Evolutionary conservation across 2,329 filamentous ascomycete species (phyloP).

Genomic region (Fusarium pseudonygamai): DNA sequence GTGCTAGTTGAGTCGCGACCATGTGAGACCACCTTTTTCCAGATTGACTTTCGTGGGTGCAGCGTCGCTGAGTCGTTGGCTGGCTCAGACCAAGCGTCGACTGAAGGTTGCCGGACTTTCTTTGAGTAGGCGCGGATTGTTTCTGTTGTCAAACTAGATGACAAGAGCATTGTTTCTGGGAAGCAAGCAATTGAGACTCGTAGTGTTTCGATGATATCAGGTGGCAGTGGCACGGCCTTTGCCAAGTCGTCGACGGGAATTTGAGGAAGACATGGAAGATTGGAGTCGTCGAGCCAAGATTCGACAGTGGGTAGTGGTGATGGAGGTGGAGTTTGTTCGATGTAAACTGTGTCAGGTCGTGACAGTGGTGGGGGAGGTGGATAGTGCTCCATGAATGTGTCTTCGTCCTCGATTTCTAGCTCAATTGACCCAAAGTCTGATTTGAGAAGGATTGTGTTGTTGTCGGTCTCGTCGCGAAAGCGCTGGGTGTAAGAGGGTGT

Average conservation of each 20-base stretch:
- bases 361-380: constrained; percentile 9
- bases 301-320: constrained; percentile 50
- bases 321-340: constrained; percentile 47
- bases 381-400: constrained; percentile 17
- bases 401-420: constrained; percentile 35
- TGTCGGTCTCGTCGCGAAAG: constrained; percentile 33
- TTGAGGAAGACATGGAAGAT: constrained; percentile 44
- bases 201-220: constrained; percentile 63
- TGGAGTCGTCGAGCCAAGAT: constrained; percentile 49
- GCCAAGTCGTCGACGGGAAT: constrained; percentile 49
- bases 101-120: constrained; percentile 57
- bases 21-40: constrained; percentile 50
- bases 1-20: constrained; percentile 32
- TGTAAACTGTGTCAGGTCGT: constrained; percentile 41
- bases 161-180: constrained; percentile 67
- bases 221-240: constrained; percentile 59
- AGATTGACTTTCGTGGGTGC: constrained; percentile 45
- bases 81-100: constrained; percentile 36
- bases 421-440: constrained; percentile 35
- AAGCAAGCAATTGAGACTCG: constrained; percentile 65
- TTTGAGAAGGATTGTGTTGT: constrained; percentile 29
- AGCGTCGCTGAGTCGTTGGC: constrained; percentile 23
- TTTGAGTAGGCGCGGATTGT: constrained; percentile 66
- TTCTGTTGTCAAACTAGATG: constrained; percentile 65
- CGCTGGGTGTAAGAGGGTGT: constrained; percentile 11